A percentile compares a stretch with the other conserved stretches of the same genome.
Conservation (phyloP, 179 eudicot genomes). For the Drosera spatulata region DNA sequence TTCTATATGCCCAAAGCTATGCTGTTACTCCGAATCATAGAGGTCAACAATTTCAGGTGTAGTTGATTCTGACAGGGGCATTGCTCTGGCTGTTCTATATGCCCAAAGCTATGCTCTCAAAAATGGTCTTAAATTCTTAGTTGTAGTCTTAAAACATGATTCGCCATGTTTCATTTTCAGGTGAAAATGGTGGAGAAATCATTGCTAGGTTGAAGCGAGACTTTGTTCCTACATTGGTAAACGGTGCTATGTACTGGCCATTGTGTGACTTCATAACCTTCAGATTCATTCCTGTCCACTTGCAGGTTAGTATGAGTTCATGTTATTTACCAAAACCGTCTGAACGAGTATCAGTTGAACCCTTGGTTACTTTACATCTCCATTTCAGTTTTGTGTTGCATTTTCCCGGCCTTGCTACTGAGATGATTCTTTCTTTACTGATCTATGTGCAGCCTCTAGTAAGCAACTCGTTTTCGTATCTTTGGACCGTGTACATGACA, state of each 20-base stretch:
- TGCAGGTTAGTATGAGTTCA: constrained; percentile 41
- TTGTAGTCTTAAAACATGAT: too few species aligned
- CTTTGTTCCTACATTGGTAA: constrained; percentile 66
- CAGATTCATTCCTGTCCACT: constrained; percentile 73
- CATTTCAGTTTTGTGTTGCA: too few species aligned
- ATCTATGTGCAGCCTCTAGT: constrained; percentile 48
- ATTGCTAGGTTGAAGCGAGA: constrained; percentile 64
- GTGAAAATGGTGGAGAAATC: constrained; percentile 59
- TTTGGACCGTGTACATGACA: constrained; percentile 83
- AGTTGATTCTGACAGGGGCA: too few species aligned
- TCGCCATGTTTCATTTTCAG: constrained; percentile 15
- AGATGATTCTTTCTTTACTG: neutral
- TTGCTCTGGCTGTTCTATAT: too few species aligned
- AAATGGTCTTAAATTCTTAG: too few species aligned
- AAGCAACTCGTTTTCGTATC: constrained; percentile 61
- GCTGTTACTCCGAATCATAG: too few species aligned
- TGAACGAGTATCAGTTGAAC: neutral
- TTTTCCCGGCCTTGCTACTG: too few species aligned
- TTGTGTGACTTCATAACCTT: constrained; percentile 73
- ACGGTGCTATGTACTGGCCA: constrained; percentile 81
- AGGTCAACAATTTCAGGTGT: too few species aligned
- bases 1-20: too few species aligned
- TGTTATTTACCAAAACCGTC: neutral
- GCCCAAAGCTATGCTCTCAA: too few species aligned
- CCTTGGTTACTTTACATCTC: too few species aligned